phyloP scores from a whole-genome alignment of 2,329 filamentous ascomycete species.

The Pseudogymnoascus sp. region DNA sequence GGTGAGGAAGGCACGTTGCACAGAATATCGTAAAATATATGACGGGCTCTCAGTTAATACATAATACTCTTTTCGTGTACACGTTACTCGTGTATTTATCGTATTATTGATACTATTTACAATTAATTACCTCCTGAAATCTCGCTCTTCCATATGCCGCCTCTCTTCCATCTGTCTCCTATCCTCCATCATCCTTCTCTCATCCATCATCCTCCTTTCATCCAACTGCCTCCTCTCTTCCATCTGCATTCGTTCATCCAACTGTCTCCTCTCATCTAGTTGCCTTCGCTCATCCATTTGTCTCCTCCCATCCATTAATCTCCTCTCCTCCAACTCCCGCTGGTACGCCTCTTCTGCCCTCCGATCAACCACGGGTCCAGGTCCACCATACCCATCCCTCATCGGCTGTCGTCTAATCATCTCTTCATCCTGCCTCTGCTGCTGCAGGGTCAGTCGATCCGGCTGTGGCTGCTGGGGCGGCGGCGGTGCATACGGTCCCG shows the following conservation, averaged over 20 bases:
- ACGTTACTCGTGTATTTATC: slow-evolving; percentile 1
- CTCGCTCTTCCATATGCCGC: not conserved
- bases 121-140: slow-evolving; percentile 8
- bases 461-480: not conserved
- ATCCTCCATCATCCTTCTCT: slow-evolving; percentile 5
- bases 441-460: not conserved
- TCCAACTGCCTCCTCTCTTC: not conserved
- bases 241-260: not conserved
- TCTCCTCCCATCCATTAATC: not conserved
- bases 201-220: not conserved
- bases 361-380: not conserved
- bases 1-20: not conserved
- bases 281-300: not conserved
- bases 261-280: not conserved
- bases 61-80: slow-evolving; percentile 1
- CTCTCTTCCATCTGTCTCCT: not conserved
- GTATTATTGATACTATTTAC: slow-evolving; percentile 8
- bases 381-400: slow-evolving; percentile 1
- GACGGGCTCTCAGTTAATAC: not conserved
- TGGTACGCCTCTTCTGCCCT: not conserved
- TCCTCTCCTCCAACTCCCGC: not conserved
- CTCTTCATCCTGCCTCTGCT: not conserved
- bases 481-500: not conserved
- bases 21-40: not conserved
- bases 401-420: not conserved